A percentile compares a stretch with the other conserved stretches of the same genome.
Conservation (phyloP, 2,329 filamentous ascomycete species). For the Sclerotinia spermophila region DNA sequence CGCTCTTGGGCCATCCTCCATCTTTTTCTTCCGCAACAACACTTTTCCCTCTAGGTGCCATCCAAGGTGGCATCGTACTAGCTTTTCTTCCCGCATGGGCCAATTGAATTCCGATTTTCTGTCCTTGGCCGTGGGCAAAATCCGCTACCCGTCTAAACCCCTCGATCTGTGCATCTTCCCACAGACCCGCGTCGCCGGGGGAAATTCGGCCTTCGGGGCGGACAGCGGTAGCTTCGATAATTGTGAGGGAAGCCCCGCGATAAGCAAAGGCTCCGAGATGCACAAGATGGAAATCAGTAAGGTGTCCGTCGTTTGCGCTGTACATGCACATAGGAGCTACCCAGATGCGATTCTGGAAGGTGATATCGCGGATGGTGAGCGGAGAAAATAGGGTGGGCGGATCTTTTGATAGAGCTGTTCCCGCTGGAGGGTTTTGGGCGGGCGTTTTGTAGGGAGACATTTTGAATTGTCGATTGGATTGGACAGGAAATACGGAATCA, state of each 20-base stretch:
- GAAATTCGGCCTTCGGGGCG: constrained; percentile 36
- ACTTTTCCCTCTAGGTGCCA: constrained; percentile 31
- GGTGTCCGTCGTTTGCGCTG: constrained; percentile 32
- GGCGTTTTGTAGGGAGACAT: constrained; percentile 6
- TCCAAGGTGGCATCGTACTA: constrained; percentile 39
- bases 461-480: background rate
- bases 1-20: constrained; percentile 41
- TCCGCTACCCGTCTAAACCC: constrained; percentile 39
- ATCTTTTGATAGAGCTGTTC: constrained; percentile 31
- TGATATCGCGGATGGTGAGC: constrained; percentile 43
- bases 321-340: constrained; percentile 48
- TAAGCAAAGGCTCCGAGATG: constrained; percentile 36
- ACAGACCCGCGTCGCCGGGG: constrained; percentile 36
- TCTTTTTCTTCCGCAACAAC: constrained; percentile 34
- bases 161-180: constrained; percentile 40
- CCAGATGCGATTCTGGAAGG: constrained; percentile 45
- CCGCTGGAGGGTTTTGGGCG: constrained; percentile 30
- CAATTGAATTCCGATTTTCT: constrained; percentile 68
- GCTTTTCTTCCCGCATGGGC: constrained; percentile 57
- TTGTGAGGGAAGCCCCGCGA: constrained; percentile 37
- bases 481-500: background rate
- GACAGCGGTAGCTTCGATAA: constrained; percentile 39
- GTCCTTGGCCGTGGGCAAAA: constrained; percentile 49
- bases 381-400: constrained; percentile 43
- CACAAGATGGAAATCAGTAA: constrained; percentile 38